Percentiles rank a stretch among this genome's conserved stretches.
Evolutionary conservation across 495 filamentous ascomycete species (phyloP).

Genomic region (Aspergillus saccharolyticus): DNA sequence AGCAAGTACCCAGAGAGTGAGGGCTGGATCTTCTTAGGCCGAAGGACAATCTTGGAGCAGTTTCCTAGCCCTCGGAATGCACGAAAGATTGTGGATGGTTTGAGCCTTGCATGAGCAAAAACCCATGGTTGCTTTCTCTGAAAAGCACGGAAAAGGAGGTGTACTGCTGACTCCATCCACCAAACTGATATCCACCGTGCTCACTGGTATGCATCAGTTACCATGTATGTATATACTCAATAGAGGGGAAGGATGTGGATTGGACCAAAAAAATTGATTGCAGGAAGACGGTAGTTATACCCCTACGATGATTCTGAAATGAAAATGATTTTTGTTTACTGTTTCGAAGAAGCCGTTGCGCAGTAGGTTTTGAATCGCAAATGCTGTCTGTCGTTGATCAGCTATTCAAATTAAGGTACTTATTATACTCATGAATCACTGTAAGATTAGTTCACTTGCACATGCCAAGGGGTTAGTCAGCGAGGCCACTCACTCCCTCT

Average conservation of each 20-base stretch:
- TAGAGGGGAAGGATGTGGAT: background rate
- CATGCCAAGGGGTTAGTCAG: background rate
- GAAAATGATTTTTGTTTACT: background rate
- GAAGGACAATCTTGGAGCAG: background rate
- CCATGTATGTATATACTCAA: background rate
- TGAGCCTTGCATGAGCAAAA: background rate
- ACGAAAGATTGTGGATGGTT: background rate
- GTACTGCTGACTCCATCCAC: background rate
- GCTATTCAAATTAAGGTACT: too few relatives aligned
- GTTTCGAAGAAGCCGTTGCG: too few relatives aligned
- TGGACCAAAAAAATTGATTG: background rate
- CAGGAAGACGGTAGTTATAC: background rate
- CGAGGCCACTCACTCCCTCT: background rate
- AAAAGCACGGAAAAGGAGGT: background rate
- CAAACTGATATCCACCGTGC: background rate
- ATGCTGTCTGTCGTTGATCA: too few relatives aligned
- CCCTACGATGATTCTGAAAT: background rate
- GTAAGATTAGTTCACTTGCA: background rate
- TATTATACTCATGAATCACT: background rate
- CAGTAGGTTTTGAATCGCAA: too few relatives aligned
- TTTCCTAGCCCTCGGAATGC: too few relatives aligned
- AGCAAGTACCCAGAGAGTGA: background rate
- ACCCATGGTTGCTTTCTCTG: background rate
- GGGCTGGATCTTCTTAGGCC: background rate
- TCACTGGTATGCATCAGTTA: background rate